phyloP scores from a whole-genome alignment of 78 protist genomes.

The Isochrysis galbana region DNA sequence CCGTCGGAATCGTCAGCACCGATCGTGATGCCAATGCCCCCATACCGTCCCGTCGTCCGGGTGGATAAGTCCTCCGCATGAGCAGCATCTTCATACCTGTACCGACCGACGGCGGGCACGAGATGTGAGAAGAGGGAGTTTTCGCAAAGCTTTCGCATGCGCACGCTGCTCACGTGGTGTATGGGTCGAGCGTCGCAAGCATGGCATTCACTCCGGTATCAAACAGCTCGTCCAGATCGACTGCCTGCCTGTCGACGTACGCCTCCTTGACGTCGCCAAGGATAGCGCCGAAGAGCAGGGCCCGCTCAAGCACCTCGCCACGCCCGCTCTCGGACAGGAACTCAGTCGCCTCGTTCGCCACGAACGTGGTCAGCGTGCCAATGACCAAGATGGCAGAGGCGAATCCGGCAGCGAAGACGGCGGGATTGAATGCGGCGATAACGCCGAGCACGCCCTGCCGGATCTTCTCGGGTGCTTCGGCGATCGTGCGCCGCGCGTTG shows the following conservation, averaged over 20 bases:
- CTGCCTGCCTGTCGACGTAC: constrained; percentile 8
- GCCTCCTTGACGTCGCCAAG: background rate
- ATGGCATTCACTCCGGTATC: constrained; percentile 36
- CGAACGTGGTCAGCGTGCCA: background rate
- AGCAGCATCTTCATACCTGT: background rate
- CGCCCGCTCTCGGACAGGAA: background rate
- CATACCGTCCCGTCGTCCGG: constrained; percentile 18
- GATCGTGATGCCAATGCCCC: constrained; percentile 43
- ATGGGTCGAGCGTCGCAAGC: constrained; percentile 43
- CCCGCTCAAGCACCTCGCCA: constrained; percentile 25
- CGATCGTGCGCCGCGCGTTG: background rate
- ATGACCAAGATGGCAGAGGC: background rate
- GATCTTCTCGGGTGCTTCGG: background rate
- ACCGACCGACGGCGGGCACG: too few species aligned
- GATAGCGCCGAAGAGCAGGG: constrained; percentile 29
- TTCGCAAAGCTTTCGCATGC: too few species aligned
- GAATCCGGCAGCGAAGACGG: background rate
- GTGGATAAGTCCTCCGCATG: background rate
- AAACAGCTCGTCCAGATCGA: constrained; percentile 14
- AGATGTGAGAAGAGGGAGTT: too few species aligned
- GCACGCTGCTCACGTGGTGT: constrained; percentile 36
- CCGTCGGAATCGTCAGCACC: background rate
- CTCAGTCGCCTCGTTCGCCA: background rate
- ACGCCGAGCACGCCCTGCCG: background rate
- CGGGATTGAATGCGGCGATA: background rate